phyloP scores from a whole-genome alignment of 129 eudicot genomes.

The Saussurea involucrata region DNA sequence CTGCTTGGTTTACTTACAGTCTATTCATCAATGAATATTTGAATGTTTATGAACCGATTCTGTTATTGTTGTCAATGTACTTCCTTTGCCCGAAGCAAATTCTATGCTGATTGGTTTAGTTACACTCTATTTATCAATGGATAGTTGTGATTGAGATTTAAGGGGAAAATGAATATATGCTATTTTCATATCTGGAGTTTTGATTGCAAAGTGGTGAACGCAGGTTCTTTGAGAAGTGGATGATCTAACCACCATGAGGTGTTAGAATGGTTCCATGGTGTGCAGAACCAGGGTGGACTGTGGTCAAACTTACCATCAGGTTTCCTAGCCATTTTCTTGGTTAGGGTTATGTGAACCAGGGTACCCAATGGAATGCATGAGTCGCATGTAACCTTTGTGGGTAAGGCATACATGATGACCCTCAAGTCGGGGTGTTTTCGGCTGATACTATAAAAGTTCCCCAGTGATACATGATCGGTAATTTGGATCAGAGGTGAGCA shows the following conservation, averaged over 20 bases:
- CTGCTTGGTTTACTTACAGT: too few species aligned
- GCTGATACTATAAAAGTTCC: not conserved
- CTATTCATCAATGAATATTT: too few species aligned
- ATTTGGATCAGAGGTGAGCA: slow-evolving; percentile 1
- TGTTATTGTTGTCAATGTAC: not conserved
- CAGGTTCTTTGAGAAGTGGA: slow-evolving; percentile 3
- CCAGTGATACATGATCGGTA: not conserved
- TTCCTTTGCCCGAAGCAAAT: not conserved
- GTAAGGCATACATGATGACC: not conserved
- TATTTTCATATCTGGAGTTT: not conserved
- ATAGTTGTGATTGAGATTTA: not conserved
- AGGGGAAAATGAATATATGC: not conserved
- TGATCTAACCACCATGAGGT: not conserved
- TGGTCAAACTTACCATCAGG: not conserved
- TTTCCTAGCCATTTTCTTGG: not conserved
- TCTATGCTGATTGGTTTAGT: not conserved
- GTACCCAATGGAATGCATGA: not conserved
- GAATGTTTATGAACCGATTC: not conserved
- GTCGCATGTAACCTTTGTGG: not conserved
- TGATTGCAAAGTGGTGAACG: slow-evolving; percentile 10
- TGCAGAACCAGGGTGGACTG: not conserved
- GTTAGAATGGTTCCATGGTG: slow-evolving; percentile 9
- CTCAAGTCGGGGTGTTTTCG: not conserved
- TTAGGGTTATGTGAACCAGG: not conserved
- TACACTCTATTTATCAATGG: not conserved